These are phyloP conservation scores for Dalbergia oliveri DNA, from an alignment of 306 rosid species.

Conservation along the genomic window DNA sequence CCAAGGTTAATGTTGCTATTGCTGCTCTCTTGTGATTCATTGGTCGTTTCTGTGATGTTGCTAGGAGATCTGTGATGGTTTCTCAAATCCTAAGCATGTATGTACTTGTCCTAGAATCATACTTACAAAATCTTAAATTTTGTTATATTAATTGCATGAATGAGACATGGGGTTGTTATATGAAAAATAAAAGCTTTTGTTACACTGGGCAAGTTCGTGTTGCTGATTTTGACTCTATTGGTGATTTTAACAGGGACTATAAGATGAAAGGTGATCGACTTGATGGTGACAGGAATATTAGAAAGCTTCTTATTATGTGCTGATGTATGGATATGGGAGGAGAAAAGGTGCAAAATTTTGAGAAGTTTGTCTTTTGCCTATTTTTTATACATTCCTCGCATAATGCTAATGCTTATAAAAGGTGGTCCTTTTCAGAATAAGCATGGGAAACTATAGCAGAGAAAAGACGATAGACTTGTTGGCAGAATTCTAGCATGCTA, in stretches of 20 bases:
- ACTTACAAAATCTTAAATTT: slow-evolving; percentile 1
- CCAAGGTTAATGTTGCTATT: slow-evolving; percentile 38
- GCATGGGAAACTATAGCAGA: not conserved
- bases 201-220: not conserved
- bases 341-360: slow-evolving; percentile 6
- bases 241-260: not conserved
- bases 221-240: slow-evolving; percentile 22
- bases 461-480: not conserved
- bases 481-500: not conserved
- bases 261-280: not conserved
- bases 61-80: slow-evolving; percentile 41
- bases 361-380: not conserved
- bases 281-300: slow-evolving; percentile 4
- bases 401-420: not conserved
- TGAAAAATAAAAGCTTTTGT: not conserved
- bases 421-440: not conserved
- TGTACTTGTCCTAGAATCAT: not conserved
- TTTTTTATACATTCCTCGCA: slow-evolving; percentile 1
- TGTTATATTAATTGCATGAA: slow-evolving; percentile 26
- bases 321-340: not conserved
- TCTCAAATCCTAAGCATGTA: not conserved
- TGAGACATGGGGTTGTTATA: slow-evolving; percentile 4
- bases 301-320: not conserved
- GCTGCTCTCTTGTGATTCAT: slow-evolving; percentile 35
- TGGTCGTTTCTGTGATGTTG: slow-evolving; percentile 39